These are phyloP conservation scores for Candida frijolesensis DNA, from an alignment of 1,139 yeast genomes.

Conservation along the genomic window DNA sequence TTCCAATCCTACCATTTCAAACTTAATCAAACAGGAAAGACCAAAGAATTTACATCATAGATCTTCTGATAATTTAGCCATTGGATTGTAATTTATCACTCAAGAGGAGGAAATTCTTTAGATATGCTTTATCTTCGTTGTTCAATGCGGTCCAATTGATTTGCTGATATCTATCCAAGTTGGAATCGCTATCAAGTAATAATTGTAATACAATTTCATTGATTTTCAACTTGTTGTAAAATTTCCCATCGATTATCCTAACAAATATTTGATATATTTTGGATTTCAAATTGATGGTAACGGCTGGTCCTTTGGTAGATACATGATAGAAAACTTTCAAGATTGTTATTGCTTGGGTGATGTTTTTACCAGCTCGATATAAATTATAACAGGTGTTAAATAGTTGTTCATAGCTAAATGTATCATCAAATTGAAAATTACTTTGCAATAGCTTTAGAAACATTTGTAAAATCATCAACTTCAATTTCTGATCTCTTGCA, in stretches of 20 bases:
- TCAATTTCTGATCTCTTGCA: slow-evolving; percentile 24
- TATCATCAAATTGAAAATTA: slow-evolving; percentile 13
- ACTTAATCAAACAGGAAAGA: slow-evolving; percentile 21
- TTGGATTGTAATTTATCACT: slow-evolving; percentile 20
- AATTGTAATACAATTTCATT: slow-evolving; percentile 35
- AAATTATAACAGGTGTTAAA: slow-evolving; percentile 59
- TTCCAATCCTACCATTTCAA: slow-evolving; percentile 12
- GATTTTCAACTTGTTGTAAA: slow-evolving; percentile 32
- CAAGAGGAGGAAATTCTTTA: background rate
- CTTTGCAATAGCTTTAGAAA: slow-evolving; percentile 43
- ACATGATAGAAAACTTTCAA: slow-evolving; percentile 41
- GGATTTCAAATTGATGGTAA: slow-evolving; percentile 8
- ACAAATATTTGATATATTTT: slow-evolving; percentile 30
- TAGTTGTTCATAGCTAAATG: slow-evolving; percentile 20
- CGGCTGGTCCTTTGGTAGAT: slow-evolving; percentile 12
- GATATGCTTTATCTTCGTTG: slow-evolving; percentile 7
- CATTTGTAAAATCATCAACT: slow-evolving; percentile 28
- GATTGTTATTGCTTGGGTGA: slow-evolving; percentile 33
- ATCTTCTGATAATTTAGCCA: slow-evolving; percentile 36
- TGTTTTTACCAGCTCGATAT: slow-evolving; percentile 49
- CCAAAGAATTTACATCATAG: slow-evolving; percentile 22
- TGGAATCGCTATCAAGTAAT: slow-evolving; percentile 23
- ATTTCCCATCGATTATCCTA: slow-evolving; percentile 30
- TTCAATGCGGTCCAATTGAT: slow-evolving; percentile 25
- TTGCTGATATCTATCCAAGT: slow-evolving; percentile 6